A percentile compares a stretch with the other conserved stretches of the same genome.
Evolutionary conservation across 345 rosid species (phyloP).

Genomic region (Eutrema heterophyllum): DNA sequence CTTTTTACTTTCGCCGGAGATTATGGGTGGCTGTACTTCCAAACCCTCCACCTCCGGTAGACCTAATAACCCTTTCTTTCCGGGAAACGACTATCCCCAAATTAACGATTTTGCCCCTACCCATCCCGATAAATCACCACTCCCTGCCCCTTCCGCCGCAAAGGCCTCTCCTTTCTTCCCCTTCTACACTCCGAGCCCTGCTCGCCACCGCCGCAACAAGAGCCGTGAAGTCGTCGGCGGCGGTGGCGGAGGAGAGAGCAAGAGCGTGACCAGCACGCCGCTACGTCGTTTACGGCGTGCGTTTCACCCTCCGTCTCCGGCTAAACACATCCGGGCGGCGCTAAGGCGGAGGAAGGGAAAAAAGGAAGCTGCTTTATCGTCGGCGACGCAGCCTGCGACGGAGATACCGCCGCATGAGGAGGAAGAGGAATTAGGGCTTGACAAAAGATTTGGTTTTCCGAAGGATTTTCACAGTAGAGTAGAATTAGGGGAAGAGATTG

Average conservation of each 20-base stretch:
- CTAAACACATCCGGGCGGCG: conserved; percentile 79
- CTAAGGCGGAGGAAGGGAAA: conserved; percentile 42
- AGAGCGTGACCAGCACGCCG: conserved; percentile 53
- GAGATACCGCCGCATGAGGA: conserved; percentile 38
- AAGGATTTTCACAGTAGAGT: conserved; percentile 59
- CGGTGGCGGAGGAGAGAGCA: conserved; percentile 5
- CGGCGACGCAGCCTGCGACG: conserved; percentile 25
- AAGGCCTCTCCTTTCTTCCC: conserved; percentile 49
- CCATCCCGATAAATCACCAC: conserved; percentile 12
- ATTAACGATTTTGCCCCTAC: conserved; percentile 25
- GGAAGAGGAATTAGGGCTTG: conserved; percentile 49
- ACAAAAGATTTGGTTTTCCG: conserved; percentile 87
- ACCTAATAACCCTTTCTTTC: conserved; percentile 52
- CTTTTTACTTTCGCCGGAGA: conserved; percentile 16
- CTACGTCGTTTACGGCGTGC: conserved; percentile 55
- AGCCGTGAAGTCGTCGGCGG: conserved; percentile 15
- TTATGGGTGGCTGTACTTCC: conserved; percentile 79
- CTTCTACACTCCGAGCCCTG: conserved; percentile 62
- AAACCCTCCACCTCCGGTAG: conserved; percentile 47
- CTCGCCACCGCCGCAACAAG: conserved; percentile 46
- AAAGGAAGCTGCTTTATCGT: conserved; percentile 26
- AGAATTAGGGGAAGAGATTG: conserved; percentile 84
- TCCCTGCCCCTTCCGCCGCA: conserved; percentile 26
- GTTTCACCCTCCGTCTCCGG: conserved; percentile 88
- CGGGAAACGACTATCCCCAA: conserved; percentile 34